Base-by-base conservation (phyloP, 306 rosid species). In the Aeschynomene evenia region DNA sequence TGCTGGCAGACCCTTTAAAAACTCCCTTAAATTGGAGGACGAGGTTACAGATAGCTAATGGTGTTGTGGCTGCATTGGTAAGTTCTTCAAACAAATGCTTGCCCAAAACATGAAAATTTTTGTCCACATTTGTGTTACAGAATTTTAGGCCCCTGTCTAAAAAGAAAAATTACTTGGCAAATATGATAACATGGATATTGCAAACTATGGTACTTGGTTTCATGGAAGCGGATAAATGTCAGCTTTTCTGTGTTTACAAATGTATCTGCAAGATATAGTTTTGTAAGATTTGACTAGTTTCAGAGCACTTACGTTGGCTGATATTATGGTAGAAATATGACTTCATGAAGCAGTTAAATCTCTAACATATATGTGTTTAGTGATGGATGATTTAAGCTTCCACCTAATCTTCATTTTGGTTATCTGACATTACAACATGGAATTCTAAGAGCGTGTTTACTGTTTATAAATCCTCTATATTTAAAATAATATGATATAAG, bases 11-110 rank as follows among this genome's bases (percentile, higher is more conserved):
- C 75, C 97, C 97, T 39, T 82, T 93, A 34, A 90, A 82, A 82
- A 90, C 97, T 73, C 98, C 97, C 76, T 81, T 93, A 62, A 74
- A 73, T 74, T 93, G 98, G 98, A 88, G 90, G 80, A 88, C 87
- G 7, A 81, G 98, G 76, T 81, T 90, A 53, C 91, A 86, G 70
- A 93, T 93, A 70, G 94, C 91, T 34, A 39, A 82, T 48, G 94
- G 87, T 22, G 94, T 90, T 64, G 91, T 88, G 53, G 91, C 97
- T 58, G 98, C 94, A 42, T 71, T 93, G 89, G 98, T 93, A 78
- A 60, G 85, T 71, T 66, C 50, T 51, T 6, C 11, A 68, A 16
- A 48, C 43, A 56, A 69, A 55, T 64, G 64, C 79, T 16, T 58
- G 33, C 34, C 21, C 22, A 50, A 26, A 67, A 43, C 33, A n/a